Evolutionary conservation across 1,284 basidiomycete genomes (phyloP).

Genomic region (Cutaneotrichosporon spelunceum): DNA sequence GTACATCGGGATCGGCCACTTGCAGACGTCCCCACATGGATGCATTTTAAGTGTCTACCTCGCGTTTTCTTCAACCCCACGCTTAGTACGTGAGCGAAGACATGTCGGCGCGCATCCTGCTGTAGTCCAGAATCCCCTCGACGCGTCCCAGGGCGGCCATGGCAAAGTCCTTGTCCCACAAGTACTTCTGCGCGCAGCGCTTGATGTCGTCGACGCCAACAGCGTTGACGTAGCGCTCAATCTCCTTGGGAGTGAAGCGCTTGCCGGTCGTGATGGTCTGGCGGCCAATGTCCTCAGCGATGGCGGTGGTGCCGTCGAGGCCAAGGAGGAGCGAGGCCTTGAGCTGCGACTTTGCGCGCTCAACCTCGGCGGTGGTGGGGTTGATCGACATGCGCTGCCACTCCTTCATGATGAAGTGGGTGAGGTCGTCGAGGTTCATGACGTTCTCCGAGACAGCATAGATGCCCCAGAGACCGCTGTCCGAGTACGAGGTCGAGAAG

Average conservation of each 20-base stretch:
- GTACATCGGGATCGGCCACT: too few relatives aligned
- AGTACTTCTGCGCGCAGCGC: constrained; percentile 84
- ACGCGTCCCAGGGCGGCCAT: constrained; percentile 77
- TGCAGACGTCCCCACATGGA: constrained; percentile 4
- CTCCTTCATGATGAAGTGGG: constrained; percentile 92
- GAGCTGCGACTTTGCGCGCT: constrained; percentile 95
- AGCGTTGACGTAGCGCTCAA: constrained; percentile 86
- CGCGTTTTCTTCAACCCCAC: neutral
- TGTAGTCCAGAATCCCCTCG: constrained; percentile 66
- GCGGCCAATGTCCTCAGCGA: constrained; percentile 97
- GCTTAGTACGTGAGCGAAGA: constrained; percentile 7
- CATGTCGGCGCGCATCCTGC: constrained; percentile 8
- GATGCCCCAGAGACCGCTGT: constrained; percentile 99
- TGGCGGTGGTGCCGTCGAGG: constrained; percentile 90
- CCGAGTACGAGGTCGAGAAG: constrained; percentile 99
- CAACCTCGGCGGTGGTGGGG: constrained; percentile 82
- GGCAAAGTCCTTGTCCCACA: constrained; percentile 80
- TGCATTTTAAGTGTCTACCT: constrained; percentile 10
- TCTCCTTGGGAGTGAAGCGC: constrained; percentile 86
- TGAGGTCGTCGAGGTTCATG: constrained; percentile 86
- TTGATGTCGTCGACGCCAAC: constrained; percentile 83
- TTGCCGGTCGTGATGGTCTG: constrained; percentile 93
- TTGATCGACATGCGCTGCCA: constrained; percentile 94
- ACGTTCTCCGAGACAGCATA: constrained; percentile 94
- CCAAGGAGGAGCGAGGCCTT: constrained; percentile 89